Percentiles rank a stretch among this genome's conserved stretches.
phyloP scores from a whole-genome alignment of 495 filamentous ascomycete species.

The Cetradonia linearis region DNA sequence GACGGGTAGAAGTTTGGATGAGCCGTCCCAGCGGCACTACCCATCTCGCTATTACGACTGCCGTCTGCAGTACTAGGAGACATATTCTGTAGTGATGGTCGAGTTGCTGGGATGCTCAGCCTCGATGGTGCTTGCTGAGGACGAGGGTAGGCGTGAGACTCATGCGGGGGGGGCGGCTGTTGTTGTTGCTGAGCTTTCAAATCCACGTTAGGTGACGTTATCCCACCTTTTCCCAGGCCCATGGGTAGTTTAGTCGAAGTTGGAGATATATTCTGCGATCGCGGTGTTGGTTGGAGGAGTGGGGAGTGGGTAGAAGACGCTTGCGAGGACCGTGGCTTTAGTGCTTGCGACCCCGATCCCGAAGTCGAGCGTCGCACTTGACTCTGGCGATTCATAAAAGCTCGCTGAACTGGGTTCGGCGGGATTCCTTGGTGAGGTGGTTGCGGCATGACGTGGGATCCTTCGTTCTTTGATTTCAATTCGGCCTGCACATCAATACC shows the following conservation, averaged over 20 bases:
- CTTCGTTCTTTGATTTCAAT: slow-evolving; percentile 75
- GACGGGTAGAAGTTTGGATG: slow-evolving; percentile 65
- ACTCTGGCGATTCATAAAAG: slow-evolving; percentile 59
- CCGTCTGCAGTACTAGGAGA: slow-evolving; percentile 19
- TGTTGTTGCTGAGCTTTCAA: slow-evolving; percentile 40
- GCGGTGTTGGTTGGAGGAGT: slow-evolving; percentile 61
- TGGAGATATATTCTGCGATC: slow-evolving; percentile 74
- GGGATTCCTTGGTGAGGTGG: slow-evolving; percentile 52
- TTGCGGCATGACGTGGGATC: slow-evolving; percentile 55
- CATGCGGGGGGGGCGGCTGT: slow-evolving; percentile 40
- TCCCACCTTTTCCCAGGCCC: slow-evolving; percentile 57
- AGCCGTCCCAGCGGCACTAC: slow-evolving; percentile 26
- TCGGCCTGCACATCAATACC: slow-evolving; percentile 97
- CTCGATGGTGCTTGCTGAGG: slow-evolving; percentile 27
- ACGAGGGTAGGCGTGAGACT: slow-evolving; percentile 20
- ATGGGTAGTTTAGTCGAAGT: slow-evolving; percentile 59
- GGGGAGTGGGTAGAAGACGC: slow-evolving; percentile 34
- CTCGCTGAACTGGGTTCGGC: slow-evolving; percentile 59
- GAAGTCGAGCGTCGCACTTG: slow-evolving; percentile 58
- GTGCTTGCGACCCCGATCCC: slow-evolving; percentile 47
- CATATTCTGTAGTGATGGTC: slow-evolving; percentile 19
- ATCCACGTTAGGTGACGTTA: slow-evolving; percentile 59
- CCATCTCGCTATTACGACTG: slow-evolving; percentile 20
- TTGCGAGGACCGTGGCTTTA: slow-evolving; percentile 21
- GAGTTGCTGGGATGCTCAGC: slow-evolving; percentile 22